These are phyloP conservation scores for Trichomonas vaginalis DNA, from an alignment of 208 protist genomes.

Conservation along the genomic window DNA sequence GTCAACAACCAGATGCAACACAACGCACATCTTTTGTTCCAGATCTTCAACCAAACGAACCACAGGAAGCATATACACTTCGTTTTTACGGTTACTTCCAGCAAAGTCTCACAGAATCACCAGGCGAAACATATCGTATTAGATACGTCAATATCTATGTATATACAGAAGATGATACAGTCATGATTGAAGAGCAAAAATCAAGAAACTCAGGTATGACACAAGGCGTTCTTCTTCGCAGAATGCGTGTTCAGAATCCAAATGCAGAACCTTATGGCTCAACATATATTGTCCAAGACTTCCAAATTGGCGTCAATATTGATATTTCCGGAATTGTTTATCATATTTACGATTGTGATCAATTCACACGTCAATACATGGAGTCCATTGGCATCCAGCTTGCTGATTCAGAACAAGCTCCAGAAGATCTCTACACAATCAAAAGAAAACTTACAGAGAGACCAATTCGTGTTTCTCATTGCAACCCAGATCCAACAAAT, in stretches of 20 bases:
- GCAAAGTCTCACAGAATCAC: conserved; percentile 67
- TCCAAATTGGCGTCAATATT: neutral
- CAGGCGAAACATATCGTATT: conserved; percentile 59
- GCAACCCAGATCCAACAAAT: neutral
- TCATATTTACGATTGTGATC: neutral
- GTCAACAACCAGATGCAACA: neutral
- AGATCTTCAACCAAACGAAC: neutral
- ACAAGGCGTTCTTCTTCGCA: conserved; percentile 59
- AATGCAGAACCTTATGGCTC: neutral
- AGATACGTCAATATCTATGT: conserved; percentile 68
- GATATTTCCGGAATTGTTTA: neutral
- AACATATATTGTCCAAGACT: neutral
- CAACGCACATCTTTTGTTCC: neutral
- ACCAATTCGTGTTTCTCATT: neutral
- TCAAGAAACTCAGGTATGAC: conserved; percentile 70
- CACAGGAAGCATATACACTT: conserved; percentile 45
- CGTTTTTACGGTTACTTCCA: conserved; percentile 78
- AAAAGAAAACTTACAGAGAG: conserved; percentile 9
- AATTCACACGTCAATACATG: neutral
- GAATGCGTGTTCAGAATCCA: conserved; percentile 22
- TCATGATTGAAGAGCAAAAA: conserved; percentile 66
- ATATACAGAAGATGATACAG: conserved; percentile 71
- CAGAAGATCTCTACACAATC: neutral
- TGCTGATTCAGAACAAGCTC: neutral
- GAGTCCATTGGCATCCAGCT: neutral